These are phyloP conservation scores for Trypethelium eluteriae DNA, from an alignment of 495 filamentous ascomycete genomes.

Conservation along the genomic window DNA sequence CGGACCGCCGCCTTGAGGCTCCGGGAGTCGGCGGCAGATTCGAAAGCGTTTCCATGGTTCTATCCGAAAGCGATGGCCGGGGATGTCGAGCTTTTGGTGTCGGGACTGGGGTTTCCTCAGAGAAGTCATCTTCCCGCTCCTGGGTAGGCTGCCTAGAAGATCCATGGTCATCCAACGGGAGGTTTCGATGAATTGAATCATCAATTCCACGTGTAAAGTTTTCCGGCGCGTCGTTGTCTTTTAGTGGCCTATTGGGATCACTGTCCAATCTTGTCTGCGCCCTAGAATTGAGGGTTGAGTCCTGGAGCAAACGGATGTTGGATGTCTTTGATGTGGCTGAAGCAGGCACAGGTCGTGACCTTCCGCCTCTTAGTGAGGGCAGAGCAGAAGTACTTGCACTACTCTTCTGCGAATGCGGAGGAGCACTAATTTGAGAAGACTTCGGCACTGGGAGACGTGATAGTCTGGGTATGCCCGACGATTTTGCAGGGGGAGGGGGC, in stretches of 20 bases:
- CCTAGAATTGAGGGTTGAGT: background rate
- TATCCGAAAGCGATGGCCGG: slow-evolving; percentile 56
- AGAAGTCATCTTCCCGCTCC: slow-evolving; percentile 17
- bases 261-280: background rate
- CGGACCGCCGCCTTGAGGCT: slow-evolving; percentile 47
- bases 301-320: background rate
- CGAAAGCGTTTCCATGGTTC: slow-evolving; percentile 60
- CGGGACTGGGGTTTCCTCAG: background rate
- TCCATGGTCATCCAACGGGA: slow-evolving; percentile 24
- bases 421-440: slow-evolving; percentile 14
- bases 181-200: slow-evolving; percentile 26
- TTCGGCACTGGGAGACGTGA: slow-evolving; percentile 31
- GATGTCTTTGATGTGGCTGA: background rate
- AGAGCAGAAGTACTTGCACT: slow-evolving; percentile 1
- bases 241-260: background rate
- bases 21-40: slow-evolving; percentile 58
- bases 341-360: background rate
- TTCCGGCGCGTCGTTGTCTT: slow-evolving; percentile 25
- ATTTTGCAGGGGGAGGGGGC: slow-evolving; percentile 19
- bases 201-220: slow-evolving; percentile 25
- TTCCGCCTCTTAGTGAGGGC: background rate
- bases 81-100: slow-evolving; percentile 26
- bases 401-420: slow-evolving; percentile 16
- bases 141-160: slow-evolving; percentile 17
- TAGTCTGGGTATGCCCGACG: slow-evolving; percentile 33